A percentile compares a stretch with the other conserved stretches of the same genome.
Conservation (phyloP, 768 basidiomycete genomes). For the Tephrocybe sp. region DNA sequence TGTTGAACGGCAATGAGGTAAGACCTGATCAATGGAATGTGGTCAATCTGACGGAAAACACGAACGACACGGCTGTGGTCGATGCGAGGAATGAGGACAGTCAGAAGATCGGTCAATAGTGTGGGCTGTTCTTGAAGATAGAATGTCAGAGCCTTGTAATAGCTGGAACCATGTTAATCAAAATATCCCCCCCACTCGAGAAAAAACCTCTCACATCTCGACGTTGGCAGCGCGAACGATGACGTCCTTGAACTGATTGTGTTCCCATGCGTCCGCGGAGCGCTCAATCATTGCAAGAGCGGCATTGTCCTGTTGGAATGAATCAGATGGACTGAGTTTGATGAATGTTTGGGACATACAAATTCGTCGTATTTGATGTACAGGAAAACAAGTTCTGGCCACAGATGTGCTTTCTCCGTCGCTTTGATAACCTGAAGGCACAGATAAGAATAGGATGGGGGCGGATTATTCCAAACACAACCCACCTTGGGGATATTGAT, state of each 20-base stretch:
- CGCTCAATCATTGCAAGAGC: constrained; percentile 98
- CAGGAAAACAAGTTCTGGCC: constrained; percentile 97
- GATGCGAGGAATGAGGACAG: constrained; percentile 89
- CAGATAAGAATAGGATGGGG: no score
- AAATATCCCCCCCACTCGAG: not conserved
- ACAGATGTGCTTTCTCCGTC: constrained; percentile 93
- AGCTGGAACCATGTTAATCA: constrained; percentile 43
- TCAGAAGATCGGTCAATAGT: constrained; percentile 88
- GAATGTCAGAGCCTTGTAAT: constrained; percentile 93
- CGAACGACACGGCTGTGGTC: constrained; percentile 95
- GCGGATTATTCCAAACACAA: no score
- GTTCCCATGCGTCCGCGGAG: constrained; percentile 98
- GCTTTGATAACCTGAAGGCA: constrained; percentile 78
- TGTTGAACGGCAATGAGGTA: constrained; percentile 98
- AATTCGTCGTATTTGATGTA: constrained; percentile 99
- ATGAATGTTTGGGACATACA: constrained; percentile 38
- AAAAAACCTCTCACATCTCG: constrained; percentile 68
- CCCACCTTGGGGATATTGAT: constrained; percentile 95
- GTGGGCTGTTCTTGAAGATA: constrained; percentile 93
- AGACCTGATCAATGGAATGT: constrained; percentile 91
- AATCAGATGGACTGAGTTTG: not conserved
- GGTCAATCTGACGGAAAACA: constrained; percentile 93
- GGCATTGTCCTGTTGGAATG: constrained; percentile 75
- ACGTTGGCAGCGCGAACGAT: constrained; percentile 95
- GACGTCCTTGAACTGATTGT: constrained; percentile 99